Base-by-base conservation (phyloP, 306 rosid genomes). In the Quercus engelmannii region DNA sequence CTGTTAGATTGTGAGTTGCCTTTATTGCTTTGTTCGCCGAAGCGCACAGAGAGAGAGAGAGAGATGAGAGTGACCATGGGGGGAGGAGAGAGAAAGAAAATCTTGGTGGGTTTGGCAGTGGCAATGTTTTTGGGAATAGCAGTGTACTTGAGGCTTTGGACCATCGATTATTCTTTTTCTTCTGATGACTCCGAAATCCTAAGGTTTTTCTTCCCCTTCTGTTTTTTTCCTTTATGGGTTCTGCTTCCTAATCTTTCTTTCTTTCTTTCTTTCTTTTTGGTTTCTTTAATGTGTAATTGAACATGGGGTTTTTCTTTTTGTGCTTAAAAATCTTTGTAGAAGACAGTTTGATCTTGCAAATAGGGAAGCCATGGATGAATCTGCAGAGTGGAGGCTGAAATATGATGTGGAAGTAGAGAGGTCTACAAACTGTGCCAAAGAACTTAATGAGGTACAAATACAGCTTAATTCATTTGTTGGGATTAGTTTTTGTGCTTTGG, bases 311-410 rank as follows among this genome's bases (percentile, higher is more conserved):
- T 71, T 15, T 77, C 46, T 55, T 46, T 75, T 25, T 62, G 68
- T 9, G 8, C 3, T 51, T 80, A 56, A 12, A 80, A 80, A 38
- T 68, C 35, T 31, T 28, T 71, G 84, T 74, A 94, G 98, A 80
- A 77, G 82, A 69, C 92, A 92, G 79, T 94, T 91, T 81, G 94
- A 91, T 84, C 85, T 91, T 71, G 97, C 98, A 30, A 90, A 83
- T 68, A 80, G 87, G 79, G 97, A 92, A 78, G 97, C 97, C 3
- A 85, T 91, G 95, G 98, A 95, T 76, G 97, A 95, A 77, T 92
- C 99, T 73, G 99, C 99, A 10, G 99, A 91, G 80, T 92, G 99
- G 98, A 93, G 99, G 87, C 81, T 86, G 23, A 86, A 80, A 84
- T 95, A 87, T 49, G 99, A 95, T 62, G 65, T 26, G 55, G 91